These are phyloP conservation scores for Podospora fimiseda DNA, from an alignment of 495 filamentous ascomycete genomes.

Conservation along the genomic window DNA sequence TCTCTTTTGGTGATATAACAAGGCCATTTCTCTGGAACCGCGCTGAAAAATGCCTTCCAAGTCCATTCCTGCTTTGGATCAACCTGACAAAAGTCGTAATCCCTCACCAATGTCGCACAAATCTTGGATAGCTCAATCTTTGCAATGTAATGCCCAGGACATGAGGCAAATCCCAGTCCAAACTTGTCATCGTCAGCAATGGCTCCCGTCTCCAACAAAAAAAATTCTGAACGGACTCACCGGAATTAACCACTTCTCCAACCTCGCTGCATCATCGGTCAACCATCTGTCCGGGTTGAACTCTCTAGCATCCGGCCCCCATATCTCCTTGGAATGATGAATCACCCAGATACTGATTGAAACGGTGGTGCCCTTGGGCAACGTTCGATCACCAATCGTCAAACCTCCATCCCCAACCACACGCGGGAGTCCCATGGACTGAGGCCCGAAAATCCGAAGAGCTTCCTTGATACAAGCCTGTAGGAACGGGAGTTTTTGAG, in stretches of 20 bases:
- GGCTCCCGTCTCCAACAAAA: background rate
- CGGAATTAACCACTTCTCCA: slow-evolving; percentile 32
- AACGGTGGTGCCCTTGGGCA: slow-evolving; percentile 29
- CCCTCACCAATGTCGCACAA: slow-evolving; percentile 36
- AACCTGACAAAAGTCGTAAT: slow-evolving; percentile 40
- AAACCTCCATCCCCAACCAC: slow-evolving; percentile 45
- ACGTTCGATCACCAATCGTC: slow-evolving; percentile 14
- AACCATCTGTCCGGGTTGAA: slow-evolving; percentile 43
- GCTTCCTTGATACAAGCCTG: slow-evolving; percentile 53
- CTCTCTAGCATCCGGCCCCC: slow-evolving; percentile 33
- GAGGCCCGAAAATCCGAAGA: slow-evolving; percentile 50
- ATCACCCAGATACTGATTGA: slow-evolving; percentile 42
- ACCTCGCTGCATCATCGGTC: slow-evolving; percentile 15
- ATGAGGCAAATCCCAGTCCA: slow-evolving; percentile 40
- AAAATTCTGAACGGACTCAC: slow-evolving; percentile 6
- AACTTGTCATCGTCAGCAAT: too few species aligned
- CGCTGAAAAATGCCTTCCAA: slow-evolving; percentile 33
- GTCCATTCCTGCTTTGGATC: slow-evolving; percentile 40
- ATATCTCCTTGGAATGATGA: slow-evolving; percentile 33
- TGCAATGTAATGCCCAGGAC: slow-evolving; percentile 41
- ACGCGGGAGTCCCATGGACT: slow-evolving; percentile 42
- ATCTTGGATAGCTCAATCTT: slow-evolving; percentile 43
- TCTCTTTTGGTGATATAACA: slow-evolving; percentile 11
- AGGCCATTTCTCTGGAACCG: slow-evolving; percentile 39
- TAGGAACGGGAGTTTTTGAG: slow-evolving; percentile 43